Evolutionary conservation across 495 filamentous ascomycete species (phyloP), one percentile per base, ranked within the genome.

Genomic region (Neurospora sp.): DNA sequence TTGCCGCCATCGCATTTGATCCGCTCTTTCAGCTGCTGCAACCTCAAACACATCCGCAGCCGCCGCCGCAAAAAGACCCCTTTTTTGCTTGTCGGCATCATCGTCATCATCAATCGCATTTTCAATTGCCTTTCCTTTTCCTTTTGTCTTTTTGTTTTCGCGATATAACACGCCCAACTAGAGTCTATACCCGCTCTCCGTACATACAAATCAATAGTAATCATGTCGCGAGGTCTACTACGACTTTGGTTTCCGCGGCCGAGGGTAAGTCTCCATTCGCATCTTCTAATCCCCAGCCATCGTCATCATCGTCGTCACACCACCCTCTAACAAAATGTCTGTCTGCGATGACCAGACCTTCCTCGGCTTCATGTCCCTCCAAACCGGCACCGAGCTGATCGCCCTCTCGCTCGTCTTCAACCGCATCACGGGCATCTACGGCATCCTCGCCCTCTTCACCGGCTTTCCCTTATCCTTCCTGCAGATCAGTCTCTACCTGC

Each of bases 401-500:
- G 89, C 91, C 7, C 85, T 95, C 74, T 90, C 92, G 12, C 85
- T 95, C 72, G 83, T 96, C 39, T 87, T 97, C 79, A 97, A 97
- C 85, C 97, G 97, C 83, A 87, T 92, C 75, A 93, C 93, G 72
- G 93, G 93, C 72, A 84, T 97, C 75, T 97, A 95, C 83, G 94
- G 94, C 77, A 86, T 97, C 71, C 91, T 97, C 74, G 93, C 94
- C 70, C 86, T 96, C 76, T 83, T 93, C 71, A 93, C 92, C n/a
- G 93, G 93, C 78, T 84, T 83, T 70, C 70, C 78, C 38, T 77
- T 86, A 38, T 92, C 91, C 18, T 85, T 89, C 4, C 81, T 93
- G 5, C 91, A 94, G 79, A 84, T 94, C 75, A 90, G 89, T 35
- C 91, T 92, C 88, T 97, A 96, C 87, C 86, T 96, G 42, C 93